phyloP scores from a whole-genome alignment of 495 filamentous ascomycete species.

The Penicillium manginii region DNA sequence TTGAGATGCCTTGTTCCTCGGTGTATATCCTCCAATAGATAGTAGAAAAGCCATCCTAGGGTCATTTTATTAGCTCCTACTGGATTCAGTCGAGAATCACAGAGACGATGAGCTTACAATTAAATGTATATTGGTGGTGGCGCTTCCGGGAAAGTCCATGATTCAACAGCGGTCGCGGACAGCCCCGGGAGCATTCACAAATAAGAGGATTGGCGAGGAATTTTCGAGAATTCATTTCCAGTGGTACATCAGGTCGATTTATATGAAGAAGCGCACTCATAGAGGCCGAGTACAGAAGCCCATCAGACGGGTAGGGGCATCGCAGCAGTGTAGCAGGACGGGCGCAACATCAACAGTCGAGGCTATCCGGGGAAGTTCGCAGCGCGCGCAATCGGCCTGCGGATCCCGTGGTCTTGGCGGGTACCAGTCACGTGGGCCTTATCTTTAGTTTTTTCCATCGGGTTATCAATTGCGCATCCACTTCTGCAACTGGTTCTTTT shows the following conservation, averaged over 20 bases:
- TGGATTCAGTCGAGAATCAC: background rate
- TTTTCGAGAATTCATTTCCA: conserved; percentile 46
- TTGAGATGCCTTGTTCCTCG: conserved; percentile 42
- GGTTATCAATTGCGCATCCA: conserved; percentile 50
- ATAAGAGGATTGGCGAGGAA: conserved; percentile 29
- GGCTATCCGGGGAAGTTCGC: conserved; percentile 34
- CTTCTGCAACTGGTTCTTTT: conserved; percentile 47
- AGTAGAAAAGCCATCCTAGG: conserved; percentile 52
- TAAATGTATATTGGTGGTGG: conserved; percentile 50
- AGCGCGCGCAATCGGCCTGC: conserved; percentile 2
- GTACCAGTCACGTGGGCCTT: conserved; percentile 39
- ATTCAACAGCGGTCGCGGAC: conserved; percentile 38
- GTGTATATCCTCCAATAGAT: conserved; percentile 56
- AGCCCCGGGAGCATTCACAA: conserved; percentile 33
- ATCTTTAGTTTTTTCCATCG: conserved; percentile 22
- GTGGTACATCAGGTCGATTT: conserved; percentile 11
- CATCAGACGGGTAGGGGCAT: conserved; percentile 32
- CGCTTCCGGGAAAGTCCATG: conserved; percentile 54
- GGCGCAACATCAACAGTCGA: conserved; percentile 15
- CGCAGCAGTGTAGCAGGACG: conserved; percentile 6
- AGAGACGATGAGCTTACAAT: conserved; percentile 40
- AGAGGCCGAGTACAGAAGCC: conserved; percentile 15
- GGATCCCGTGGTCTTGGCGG: conserved; percentile 1
- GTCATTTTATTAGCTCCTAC: conserved; percentile 20
- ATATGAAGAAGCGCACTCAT: conserved; percentile 14